Base-by-base conservation (phyloP, 495 filamentous ascomycete genomes). In the Xylaria telfairii region DNA sequence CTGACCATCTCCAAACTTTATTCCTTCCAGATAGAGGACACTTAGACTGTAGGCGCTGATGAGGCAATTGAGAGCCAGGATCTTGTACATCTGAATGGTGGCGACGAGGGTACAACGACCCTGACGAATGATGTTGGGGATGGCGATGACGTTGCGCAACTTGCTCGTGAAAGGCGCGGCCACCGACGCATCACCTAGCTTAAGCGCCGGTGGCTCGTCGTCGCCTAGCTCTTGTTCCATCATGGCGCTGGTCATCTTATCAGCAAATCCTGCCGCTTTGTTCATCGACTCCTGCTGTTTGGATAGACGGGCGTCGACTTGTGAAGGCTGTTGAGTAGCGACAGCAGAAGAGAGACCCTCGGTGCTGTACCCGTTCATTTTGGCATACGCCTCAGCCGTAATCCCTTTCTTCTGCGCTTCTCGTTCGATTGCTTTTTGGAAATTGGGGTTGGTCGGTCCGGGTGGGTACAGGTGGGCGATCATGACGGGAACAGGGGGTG, bases 51-150 rank as follows among this genome's bases (percentile, higher is more conserved):
- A 99, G 26, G 96, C 96, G 76, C 93, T 97, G 80, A 99, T 99
- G 76, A 99, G 84, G 79, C 96, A 99, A 84, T 99, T 99, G 69
- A 99, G 84, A 26, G 96, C 96, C 65, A 99, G 87, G 75, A 99
- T 99, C 86, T 99, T 99, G 87, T 98, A 99, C 96, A 99, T 99
- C 83, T 99, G 96, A 72, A 99, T 98, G 4, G 96, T 98, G 5
- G 96, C 95, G 59, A 99, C 96, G 13, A 99, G 86, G 2, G 96
- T 98, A 81, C 96, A 99, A 69, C 96, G 91, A 62, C 96, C 96
- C 82, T 99, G 96, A 70, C 96, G 92, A 73, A 99, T 93, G 74
- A 99, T 99, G 84, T 99, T 98, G 21, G 96, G 94, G 71, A 99
- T 95, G 53, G 96, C 96, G 73, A 99, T 88, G 62, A 99, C 96